These are phyloP conservation scores for Penicillium coprophilum DNA, from an alignment of 495 filamentous ascomycete genomes.

Conservation along the genomic window DNA sequence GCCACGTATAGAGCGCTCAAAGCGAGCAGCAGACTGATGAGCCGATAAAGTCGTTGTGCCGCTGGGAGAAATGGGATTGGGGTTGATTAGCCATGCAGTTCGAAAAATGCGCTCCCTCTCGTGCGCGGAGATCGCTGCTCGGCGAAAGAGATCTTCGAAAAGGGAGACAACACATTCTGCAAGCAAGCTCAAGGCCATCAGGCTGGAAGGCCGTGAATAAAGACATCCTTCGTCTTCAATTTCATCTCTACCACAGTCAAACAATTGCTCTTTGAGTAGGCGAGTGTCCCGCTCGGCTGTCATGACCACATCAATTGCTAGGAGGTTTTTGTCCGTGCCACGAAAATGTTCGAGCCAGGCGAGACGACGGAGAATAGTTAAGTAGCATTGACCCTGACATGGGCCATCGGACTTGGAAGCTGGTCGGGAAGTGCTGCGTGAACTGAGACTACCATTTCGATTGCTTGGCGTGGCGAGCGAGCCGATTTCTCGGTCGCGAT, in stretches of 20 bases:
- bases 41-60: background rate
- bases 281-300: constrained; percentile 1
- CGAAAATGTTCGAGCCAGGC: constrained; percentile 1
- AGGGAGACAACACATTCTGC: background rate
- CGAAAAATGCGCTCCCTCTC: constrained; percentile 1
- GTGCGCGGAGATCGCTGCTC: constrained; percentile 2
- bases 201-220: background rate
- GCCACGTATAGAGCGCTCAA: constrained; percentile 1
- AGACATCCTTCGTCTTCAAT: background rate
- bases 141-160: background rate
- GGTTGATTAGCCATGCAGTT: background rate
- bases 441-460: background rate
- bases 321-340: background rate
- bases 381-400: constrained; percentile 1
- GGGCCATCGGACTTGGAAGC: background rate
- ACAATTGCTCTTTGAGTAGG: background rate
- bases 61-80: background rate
- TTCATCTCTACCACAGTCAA: background rate
- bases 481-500: constrained; percentile 1
- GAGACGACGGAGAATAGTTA: background rate
- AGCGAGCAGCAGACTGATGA: constrained; percentile 1
- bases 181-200: background rate
- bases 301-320: constrained; percentile 2
- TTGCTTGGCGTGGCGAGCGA: background rate
- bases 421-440: background rate